Conservation (phyloP, 768 basidiomycete species). For the Tylopilus intermedius region DNA sequence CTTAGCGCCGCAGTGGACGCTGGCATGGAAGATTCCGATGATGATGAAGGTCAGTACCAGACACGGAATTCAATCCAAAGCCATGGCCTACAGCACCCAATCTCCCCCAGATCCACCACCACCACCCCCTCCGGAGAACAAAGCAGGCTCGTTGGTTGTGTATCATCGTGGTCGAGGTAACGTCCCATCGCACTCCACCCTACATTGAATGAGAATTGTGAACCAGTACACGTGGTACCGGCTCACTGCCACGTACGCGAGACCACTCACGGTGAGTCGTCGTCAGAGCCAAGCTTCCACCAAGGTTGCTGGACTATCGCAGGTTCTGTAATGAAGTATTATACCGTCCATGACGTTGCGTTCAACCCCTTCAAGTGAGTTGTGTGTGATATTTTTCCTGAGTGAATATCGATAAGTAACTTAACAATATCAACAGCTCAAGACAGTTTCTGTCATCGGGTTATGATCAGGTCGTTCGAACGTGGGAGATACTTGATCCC, state of each 20-base stretch:
- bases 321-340: constrained; percentile 38
- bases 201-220: neutral
- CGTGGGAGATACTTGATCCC: constrained; percentile 37
- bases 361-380: constrained; percentile 48
- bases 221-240: constrained; percentile 17
- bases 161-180: constrained; percentile 31
- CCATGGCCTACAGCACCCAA: neutral
- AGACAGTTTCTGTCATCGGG: constrained; percentile 45
- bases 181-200: neutral
- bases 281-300: too few species aligned
- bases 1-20: constrained; percentile 44
- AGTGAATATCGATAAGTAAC: neutral
- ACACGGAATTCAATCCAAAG: constrained; percentile 23
- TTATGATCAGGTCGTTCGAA: constrained; percentile 37
- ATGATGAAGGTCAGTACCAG: constrained; percentile 20
- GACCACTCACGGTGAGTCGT: constrained; percentile 17
- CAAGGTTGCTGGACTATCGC: neutral
- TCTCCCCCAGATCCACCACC: constrained; percentile 16
- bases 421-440: constrained; percentile 28
- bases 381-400: neutral
- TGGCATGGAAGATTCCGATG: constrained; percentile 37
- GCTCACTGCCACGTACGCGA: constrained; percentile 18
- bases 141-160: constrained; percentile 42
- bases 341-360: constrained; percentile 51
- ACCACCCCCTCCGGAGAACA: constrained; percentile 43